Evolutionary conservation across 2,329 filamentous ascomycete species (phyloP).

Genomic region (Akanthomyces uredinophilus): DNA sequence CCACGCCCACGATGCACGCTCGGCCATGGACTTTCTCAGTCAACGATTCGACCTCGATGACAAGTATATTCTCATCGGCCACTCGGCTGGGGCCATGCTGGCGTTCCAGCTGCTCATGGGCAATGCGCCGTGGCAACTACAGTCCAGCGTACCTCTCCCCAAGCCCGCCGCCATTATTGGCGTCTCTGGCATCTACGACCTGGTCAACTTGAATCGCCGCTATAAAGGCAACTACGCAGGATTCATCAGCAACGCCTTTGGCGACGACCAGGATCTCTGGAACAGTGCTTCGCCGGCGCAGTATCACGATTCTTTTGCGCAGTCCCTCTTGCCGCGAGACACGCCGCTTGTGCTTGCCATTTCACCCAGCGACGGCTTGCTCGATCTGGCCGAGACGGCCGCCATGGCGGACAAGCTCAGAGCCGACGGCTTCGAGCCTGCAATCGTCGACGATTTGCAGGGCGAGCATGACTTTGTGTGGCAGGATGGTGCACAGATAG

Average conservation of each 20-base stretch:
- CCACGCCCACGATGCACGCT: conserved; percentile 53
- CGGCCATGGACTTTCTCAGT: conserved; percentile 45
- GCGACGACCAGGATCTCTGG: conserved; percentile 47
- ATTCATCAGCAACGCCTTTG: conserved; percentile 59
- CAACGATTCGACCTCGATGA: conserved; percentile 39
- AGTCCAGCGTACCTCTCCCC: conserved; percentile 24
- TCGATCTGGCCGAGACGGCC: conserved; percentile 55
- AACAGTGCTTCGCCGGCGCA: conserved; percentile 48
- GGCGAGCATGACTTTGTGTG: conserved; percentile 62
- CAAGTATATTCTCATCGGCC: conserved; percentile 54
- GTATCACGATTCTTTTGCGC: conserved; percentile 36
- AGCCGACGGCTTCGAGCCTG: conserved; percentile 31
- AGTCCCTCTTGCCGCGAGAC: conserved; percentile 28
- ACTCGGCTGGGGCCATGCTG: conserved; percentile 60
- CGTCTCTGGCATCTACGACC: conserved; percentile 62
- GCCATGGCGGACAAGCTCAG: conserved; percentile 46
- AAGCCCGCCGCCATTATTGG: conserved; percentile 52
- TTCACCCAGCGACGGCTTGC: conserved; percentile 43
- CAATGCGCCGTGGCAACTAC: conserved; percentile 24
- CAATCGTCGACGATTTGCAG: conserved; percentile 37
- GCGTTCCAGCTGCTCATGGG: conserved; percentile 55
- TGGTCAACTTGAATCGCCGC: conserved; percentile 47
- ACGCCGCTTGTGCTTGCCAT: conserved; percentile 38
- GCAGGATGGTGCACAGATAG: conserved; percentile 54
- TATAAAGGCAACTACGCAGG: conserved; percentile 46